A percentile compares a stretch with the other conserved stretches of the same genome.
phyloP scores from a whole-genome alignment of 345 rosid genomes.

The Aurinia saxatilis region DNA sequence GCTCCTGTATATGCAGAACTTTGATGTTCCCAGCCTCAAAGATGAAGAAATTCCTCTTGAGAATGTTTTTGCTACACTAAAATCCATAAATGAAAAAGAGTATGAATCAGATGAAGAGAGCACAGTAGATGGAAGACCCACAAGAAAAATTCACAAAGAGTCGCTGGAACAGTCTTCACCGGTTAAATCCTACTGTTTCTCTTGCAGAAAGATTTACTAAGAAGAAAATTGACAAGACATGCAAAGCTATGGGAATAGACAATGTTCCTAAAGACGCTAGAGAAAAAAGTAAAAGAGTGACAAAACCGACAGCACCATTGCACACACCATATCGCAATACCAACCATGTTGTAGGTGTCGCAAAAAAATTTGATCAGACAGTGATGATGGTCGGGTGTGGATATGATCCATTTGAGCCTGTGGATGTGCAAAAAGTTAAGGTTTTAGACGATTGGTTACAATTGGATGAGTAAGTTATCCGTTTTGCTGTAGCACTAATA shows the following conservation, averaged over 20 bases:
- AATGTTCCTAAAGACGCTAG: neutral
- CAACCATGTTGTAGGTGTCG: neutral
- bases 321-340: neutral
- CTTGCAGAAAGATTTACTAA: neutral
- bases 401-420: no score
- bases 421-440: no score
- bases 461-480: no score
- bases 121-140: neutral
- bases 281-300: neutral
- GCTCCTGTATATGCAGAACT: no score
- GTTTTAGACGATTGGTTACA: no score
- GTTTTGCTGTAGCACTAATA: no score
- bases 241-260: neutral
- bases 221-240: neutral
- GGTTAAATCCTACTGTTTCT: neutral
- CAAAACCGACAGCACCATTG: neutral
- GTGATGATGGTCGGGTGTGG: neutral
- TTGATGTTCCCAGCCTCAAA: no score
- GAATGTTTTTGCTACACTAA: neutral
- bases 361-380: neutral
- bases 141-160: neutral
- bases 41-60: neutral
- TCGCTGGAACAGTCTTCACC: neutral
- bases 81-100: neutral
- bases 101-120: neutral